Evolutionary conservation across 805 yeast species (phyloP).

Genomic region (Huiozyma naganishii): DNA sequence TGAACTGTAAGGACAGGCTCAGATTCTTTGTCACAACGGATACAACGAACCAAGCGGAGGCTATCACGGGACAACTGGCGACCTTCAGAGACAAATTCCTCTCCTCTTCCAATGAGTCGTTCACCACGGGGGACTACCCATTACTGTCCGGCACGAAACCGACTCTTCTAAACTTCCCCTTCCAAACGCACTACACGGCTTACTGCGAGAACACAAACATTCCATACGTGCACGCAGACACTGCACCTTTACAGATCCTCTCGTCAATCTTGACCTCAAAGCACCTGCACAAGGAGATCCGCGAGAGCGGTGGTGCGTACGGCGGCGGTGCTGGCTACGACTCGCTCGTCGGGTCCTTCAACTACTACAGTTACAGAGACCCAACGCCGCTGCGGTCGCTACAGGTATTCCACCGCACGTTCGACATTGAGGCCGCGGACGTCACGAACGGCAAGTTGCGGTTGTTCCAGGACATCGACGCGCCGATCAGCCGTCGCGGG

Average conservation of each 20-base stretch:
- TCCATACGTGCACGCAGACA: slow-evolving; percentile 56
- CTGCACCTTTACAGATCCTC: slow-evolving; percentile 76
- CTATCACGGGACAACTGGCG: slow-evolving; percentile 17
- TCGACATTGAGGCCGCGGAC: slow-evolving; percentile 38
- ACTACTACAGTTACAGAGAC: slow-evolving; percentile 86
- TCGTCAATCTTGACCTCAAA: slow-evolving; percentile 74
- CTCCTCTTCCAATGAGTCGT: not conserved
- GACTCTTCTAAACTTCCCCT: slow-evolving; percentile 61
- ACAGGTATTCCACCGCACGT: slow-evolving; percentile 43
- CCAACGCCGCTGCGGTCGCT: slow-evolving; percentile 74
- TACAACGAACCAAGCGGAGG: slow-evolving; percentile 25
- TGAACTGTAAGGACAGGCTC: slow-evolving; percentile 31
- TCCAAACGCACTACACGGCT: slow-evolving; percentile 80
- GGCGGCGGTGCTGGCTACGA: slow-evolving; percentile 90
- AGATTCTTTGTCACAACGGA: slow-evolving; percentile 52
- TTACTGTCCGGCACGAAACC: slow-evolving; percentile 15
- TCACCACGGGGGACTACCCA: slow-evolving; percentile 3
- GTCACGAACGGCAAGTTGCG: slow-evolving; percentile 84
- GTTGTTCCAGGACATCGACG: slow-evolving; percentile 83
- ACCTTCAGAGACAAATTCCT: slow-evolving; percentile 11
- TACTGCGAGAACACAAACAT: slow-evolving; percentile 52
- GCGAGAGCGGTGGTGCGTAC: slow-evolving; percentile 96
- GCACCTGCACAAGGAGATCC: slow-evolving; percentile 74
- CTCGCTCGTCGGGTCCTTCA: slow-evolving; percentile 68
- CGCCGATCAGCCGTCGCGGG: slow-evolving; percentile 70